Base-by-base conservation (phyloP, 2,329 filamentous ascomycete genomes). In the Macroventuria anomochaeta region DNA sequence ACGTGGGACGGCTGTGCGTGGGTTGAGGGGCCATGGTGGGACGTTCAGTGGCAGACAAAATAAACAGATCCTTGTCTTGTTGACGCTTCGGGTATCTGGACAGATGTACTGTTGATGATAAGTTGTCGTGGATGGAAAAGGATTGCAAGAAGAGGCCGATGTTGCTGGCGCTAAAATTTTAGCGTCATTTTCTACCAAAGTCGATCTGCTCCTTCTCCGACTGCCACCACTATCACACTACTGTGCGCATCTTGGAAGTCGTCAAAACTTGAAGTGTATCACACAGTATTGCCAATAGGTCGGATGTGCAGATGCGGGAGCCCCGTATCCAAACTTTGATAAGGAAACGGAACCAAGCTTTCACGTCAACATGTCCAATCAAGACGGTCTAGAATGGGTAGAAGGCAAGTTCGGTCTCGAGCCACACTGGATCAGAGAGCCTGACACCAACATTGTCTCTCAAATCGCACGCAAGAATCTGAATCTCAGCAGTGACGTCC, bases 361-460 rank as follows among this genome's bases (percentile, higher is more conserved):
- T 8, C 23, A 25, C 23, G 8, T 8, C 34, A 39, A 3, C n/a
- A 37, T 46, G 42, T 6, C 20, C 12, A 29, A 32, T 17, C 43
- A 38, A 13, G 28, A 26, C 11, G 38, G 31, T n/a, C n/a, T 47
- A 2, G 43, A 54, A 26, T 42, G 38, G 29, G 11, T 38, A 12
- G 26, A 47, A 33, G 43, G 25, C 17, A 33, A 33, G n/a, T 47
- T 42, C 11, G 43, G 42, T 23, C 33, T 46, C 10, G 42, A 42
- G 44, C 50, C 36, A 15, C 23, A 21, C 28, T 62, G 59, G 59
- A 55, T 43, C 7, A 15, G 25, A 3, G 53, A 61, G 13, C 60
- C 58, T 3, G 38, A 53, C 8, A 31, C 52, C 36, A 33, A 40
- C 2, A 15, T 28, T 2, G 48, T 63, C 33, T 25, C 15, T 3